A percentile compares a stretch with the other conserved stretches of the same genome.
phyloP scores from a whole-genome alignment of 345 rosid species.

The Abelmoschus esculentus region DNA sequence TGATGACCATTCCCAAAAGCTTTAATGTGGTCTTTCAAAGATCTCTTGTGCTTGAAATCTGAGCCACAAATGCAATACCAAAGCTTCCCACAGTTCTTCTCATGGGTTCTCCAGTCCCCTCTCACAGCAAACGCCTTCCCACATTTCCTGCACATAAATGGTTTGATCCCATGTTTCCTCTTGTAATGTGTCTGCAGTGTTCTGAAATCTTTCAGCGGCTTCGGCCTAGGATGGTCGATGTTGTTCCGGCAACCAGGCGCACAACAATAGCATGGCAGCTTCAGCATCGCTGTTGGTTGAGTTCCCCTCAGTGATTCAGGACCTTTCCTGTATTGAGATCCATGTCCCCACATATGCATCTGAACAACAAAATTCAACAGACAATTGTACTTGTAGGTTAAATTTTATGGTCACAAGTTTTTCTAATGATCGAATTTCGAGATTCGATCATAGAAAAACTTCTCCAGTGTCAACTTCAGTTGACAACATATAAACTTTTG shows the following conservation, averaged over 20 bases:
- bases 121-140: slow-evolving; percentile 62
- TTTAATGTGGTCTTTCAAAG: slow-evolving; percentile 79
- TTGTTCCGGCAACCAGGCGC: slow-evolving; percentile 62
- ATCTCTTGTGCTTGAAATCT: slow-evolving; percentile 92
- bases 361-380: neutral
- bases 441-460: no score
- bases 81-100: slow-evolving; percentile 75
- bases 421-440: no score
- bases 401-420: no score
- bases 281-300: slow-evolving; percentile 60
- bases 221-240: slow-evolving; percentile 61
- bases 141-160: slow-evolving; percentile 67
- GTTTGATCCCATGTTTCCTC: slow-evolving; percentile 64
- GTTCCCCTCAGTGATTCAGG: slow-evolving; percentile 64
- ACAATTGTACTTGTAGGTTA: no score
- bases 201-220: slow-evolving; percentile 61
- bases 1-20: slow-evolving; percentile 81
- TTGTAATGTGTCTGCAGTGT: slow-evolving; percentile 74
- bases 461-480: no score
- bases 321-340: slow-evolving; percentile 89
- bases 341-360: slow-evolving; percentile 98
- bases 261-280: slow-evolving; percentile 67
- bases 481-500: no score
- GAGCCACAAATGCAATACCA: slow-evolving; percentile 97
- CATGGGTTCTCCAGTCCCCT: slow-evolving; percentile 75